phyloP scores from a whole-genome alignment of 306 rosid species.

The Hippophae gyantsensis region DNA sequence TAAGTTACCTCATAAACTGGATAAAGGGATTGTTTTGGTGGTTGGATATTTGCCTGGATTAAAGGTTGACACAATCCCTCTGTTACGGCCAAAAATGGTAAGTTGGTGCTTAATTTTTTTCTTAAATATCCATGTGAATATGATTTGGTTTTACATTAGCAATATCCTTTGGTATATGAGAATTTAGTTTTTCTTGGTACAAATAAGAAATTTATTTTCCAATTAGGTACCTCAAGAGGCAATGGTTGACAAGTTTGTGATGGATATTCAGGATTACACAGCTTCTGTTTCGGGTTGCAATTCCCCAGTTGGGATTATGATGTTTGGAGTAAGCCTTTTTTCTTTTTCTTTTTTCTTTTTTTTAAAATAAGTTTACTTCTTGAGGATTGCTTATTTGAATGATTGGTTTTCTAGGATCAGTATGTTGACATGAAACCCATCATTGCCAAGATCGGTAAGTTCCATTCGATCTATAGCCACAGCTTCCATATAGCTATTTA shows the following conservation, averaged over 20 bases:
- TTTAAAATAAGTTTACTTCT: neutral
- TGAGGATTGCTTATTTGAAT: neutral
- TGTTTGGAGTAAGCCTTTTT: slow-evolving; percentile 32
- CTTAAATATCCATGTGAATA: neutral
- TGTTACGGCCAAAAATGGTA: slow-evolving; percentile 21
- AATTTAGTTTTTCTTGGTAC: neutral
- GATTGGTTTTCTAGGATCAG: slow-evolving; percentile 21
- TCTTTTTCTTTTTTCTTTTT: neutral
- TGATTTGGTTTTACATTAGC: neutral
- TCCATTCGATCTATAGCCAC: neutral
- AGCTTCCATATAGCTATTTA: no score
- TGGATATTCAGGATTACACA: slow-evolving; percentile 16
- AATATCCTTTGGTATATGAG: neutral
- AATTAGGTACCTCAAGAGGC: neutral
- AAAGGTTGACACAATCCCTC: slow-evolving; percentile 43
- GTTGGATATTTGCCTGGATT: slow-evolving; percentile 53
- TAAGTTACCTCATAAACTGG: neutral
- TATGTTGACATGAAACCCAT: slow-evolving; percentile 21
- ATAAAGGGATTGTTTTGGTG: slow-evolving; percentile 41
- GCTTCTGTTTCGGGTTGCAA: slow-evolving; percentile 16
- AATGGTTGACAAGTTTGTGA: slow-evolving; percentile 21
- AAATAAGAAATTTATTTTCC: neutral
- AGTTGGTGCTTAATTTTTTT: neutral
- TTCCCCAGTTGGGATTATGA: slow-evolving; percentile 24
- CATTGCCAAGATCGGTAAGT: slow-evolving; percentile 25